Evolutionary conservation across 192 early-diverging fungal species (phyloP).

Genomic region (Coemansia sp.): DNA sequence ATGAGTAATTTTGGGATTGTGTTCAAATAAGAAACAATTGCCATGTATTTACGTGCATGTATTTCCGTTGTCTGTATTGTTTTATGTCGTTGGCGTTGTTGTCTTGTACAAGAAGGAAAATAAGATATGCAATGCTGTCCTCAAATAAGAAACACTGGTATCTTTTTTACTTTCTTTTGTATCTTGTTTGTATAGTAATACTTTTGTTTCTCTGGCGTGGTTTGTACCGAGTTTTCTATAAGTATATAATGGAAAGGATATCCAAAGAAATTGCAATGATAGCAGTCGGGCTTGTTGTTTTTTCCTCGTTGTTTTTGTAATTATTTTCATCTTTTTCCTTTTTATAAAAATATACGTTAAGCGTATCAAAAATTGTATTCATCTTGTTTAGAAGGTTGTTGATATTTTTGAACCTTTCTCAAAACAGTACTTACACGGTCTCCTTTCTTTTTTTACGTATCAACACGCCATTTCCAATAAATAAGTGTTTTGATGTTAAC

Average conservation of each 20-base stretch:
- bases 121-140: neutral
- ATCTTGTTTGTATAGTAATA: neutral
- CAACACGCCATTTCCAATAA: neutral
- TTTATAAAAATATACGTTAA: neutral
- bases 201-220: neutral
- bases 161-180: neutral
- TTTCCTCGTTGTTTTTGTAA: neutral
- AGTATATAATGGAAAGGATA: neutral
- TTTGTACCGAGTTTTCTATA: neutral
- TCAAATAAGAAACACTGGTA: neutral
- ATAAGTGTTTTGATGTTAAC: neutral
- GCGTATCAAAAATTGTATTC: neutral
- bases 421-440: too few species aligned
- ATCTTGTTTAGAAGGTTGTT: neutral
- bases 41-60: slow-evolving; percentile 3
- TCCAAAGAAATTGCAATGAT: neutral
- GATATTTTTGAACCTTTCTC: neutral
- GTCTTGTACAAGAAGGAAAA: neutral
- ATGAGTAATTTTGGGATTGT: neutral
- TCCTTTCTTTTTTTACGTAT: too few species aligned
- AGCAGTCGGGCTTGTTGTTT: neutral
- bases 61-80: neutral
- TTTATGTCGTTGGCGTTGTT: neutral
- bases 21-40: neutral
- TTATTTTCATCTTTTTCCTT: neutral